Evolutionary conservation across 2,329 filamentous ascomycete genomes (phyloP).

Genomic region (Exophiala sp.): DNA sequence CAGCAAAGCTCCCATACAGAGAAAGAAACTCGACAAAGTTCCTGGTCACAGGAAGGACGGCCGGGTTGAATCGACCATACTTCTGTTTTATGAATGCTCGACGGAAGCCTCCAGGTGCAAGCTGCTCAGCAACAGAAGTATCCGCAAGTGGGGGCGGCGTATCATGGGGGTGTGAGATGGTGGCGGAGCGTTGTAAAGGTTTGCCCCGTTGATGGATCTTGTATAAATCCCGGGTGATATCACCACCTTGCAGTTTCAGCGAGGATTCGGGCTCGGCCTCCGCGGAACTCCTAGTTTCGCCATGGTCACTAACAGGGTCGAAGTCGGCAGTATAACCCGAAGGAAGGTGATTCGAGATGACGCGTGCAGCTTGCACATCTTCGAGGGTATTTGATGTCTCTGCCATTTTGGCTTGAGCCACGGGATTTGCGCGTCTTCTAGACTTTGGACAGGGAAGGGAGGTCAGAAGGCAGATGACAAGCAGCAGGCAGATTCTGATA

Average conservation of each 20-base stretch:
- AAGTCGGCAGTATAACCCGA: slow-evolving; percentile 24
- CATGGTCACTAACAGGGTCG: slow-evolving; percentile 12
- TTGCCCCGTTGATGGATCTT: slow-evolving; percentile 57
- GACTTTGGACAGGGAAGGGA: too few relatives aligned
- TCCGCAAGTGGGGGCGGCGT: slow-evolving; percentile 32
- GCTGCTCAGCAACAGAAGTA: slow-evolving; percentile 42
- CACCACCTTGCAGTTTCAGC: slow-evolving; percentile 65
- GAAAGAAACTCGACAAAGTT: slow-evolving; percentile 72
- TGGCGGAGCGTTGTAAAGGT: slow-evolving; percentile 55
- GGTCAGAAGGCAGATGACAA: too few relatives aligned
- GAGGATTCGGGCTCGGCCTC: slow-evolving; percentile 50
- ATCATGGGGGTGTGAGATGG: slow-evolving; percentile 54
- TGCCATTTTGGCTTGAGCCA: slow-evolving; percentile 10
- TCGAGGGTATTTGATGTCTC: slow-evolving; percentile 16
- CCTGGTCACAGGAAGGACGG: slow-evolving; percentile 50
- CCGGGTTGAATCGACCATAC: slow-evolving; percentile 23
- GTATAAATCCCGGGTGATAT: slow-evolving; percentile 73
- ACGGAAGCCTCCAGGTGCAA: slow-evolving; percentile 50
- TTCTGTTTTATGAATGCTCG: slow-evolving; percentile 44
- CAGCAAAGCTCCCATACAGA: slow-evolving; percentile 69
- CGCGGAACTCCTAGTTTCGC: background rate
- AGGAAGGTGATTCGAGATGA: slow-evolving; percentile 24
- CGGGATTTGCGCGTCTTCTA: too few relatives aligned
- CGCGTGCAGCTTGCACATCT: slow-evolving; percentile 17
- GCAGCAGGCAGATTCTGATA: too few relatives aligned